These are phyloP conservation scores for Oryza glumipatula DNA, from an alignment of 176 grass and related monocot species.

Conservation along the genomic window DNA sequence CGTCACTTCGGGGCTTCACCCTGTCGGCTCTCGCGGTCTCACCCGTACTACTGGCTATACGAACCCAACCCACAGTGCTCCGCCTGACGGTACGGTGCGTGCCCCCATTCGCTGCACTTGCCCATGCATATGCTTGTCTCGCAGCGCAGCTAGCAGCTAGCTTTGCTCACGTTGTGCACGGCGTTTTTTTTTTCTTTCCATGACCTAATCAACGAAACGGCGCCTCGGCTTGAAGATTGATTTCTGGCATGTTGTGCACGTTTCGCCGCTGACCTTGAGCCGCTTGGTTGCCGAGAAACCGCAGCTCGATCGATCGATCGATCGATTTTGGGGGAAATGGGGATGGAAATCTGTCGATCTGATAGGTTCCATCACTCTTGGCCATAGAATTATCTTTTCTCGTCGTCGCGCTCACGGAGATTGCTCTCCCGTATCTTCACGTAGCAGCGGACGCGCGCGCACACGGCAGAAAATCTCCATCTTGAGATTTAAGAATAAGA, in stretches of 20 bases:
- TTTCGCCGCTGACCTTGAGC: background rate
- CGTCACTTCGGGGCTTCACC: background rate
- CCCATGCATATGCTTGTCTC: too few species aligned
- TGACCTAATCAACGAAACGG: background rate
- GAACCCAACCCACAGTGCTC: background rate
- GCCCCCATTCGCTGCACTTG: constrained; percentile 19
- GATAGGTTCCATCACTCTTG: background rate
- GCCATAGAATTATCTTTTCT: background rate
- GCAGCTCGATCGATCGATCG: background rate
- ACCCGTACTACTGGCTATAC: background rate
- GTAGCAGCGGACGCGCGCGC: background rate
- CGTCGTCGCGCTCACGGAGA: constrained; percentile 20
- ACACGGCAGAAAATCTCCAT: constrained; percentile 1
- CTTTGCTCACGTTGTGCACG: background rate
- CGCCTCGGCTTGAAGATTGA: background rate
- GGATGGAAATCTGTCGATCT: background rate
- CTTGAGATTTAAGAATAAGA: constrained; percentile 8
- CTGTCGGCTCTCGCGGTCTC: background rate
- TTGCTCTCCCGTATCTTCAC: constrained; percentile 27
- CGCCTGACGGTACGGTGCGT: background rate
- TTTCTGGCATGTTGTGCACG: background rate
- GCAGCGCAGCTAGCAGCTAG: too few species aligned
- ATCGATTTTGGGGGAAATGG: background rate
- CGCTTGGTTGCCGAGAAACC: background rate
- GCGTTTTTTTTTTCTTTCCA: background rate